Base-by-base conservation (phyloP, 805 yeast species). In the Kuraishia floccosa region DNA sequence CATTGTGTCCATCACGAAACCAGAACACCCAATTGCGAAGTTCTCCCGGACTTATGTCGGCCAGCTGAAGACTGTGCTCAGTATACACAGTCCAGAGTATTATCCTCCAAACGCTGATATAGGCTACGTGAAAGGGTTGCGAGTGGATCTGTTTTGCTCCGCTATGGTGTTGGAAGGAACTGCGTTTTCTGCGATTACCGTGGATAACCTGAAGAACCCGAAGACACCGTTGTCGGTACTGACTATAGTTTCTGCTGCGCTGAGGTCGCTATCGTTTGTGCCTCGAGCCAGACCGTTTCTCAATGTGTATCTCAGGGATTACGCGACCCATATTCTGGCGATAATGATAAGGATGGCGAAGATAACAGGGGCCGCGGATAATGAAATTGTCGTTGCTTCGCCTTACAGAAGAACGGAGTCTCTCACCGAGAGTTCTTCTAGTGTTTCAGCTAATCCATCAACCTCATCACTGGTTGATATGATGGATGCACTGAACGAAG, bases 31-130 rank as follows among this genome's bases (percentile, higher is more conserved):
- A 2, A 28, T 56, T 13, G 55, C 49, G 1, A 41, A 40, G 23
- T 60, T 51, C 35, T 34, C 59, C 2, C 30, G 32, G 13, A 34
- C 37, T 10, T 34, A 46, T 24, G 51, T 42, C 25, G 38, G 35
- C 6, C 45, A 40, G 14, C 25, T 54, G 4, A 36, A 48, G 11
- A 35, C 39, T 9, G 52, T 50, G 11, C 30, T 57, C 24, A 47
- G 52, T 27, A 31, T 55, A 34, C 51, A 50, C 16, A 50, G 49
- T 28, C 37, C 49, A 4, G 43, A 40, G 14, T 42, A 37, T 21
- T 40, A 39, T 25, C 46, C 48, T 6, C 17, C 40, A 2, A 43
- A 43, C 15, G 24, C 35, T 8, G 48, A 38, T 25, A 30, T 36
- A 4, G 32, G 36, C 11, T 21, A 37, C 1, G 34, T 49, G 14